A percentile compares a stretch with the other conserved stretches of the same genome.
Conservation (phyloP, 2,329 filamentous ascomycete genomes). For the Gaeumannomyces sp. region DNA sequence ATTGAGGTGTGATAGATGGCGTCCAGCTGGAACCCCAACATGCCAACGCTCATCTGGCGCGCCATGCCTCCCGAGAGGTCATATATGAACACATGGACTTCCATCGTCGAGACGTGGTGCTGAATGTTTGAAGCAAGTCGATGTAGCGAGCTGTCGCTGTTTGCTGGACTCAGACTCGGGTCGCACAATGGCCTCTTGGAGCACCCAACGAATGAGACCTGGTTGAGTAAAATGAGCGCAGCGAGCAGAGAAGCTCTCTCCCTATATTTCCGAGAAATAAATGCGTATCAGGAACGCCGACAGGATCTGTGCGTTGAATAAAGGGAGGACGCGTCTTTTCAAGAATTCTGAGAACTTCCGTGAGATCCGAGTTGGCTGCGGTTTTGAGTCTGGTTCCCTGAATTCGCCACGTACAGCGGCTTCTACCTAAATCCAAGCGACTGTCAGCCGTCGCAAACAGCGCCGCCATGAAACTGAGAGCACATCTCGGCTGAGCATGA, state of each 20-base stretch:
- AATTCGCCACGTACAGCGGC: slow-evolving; percentile 1
- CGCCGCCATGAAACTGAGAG: no score
- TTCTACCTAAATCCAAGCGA: not conserved
- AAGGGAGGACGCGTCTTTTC: no score
- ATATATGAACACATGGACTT: slow-evolving; percentile 72
- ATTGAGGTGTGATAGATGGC: slow-evolving; percentile 94
- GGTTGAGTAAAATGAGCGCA: not conserved
- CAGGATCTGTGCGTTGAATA: no score
- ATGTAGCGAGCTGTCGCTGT: not conserved
- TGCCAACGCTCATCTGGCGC: slow-evolving; percentile 45
- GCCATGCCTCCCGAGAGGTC: slow-evolving; percentile 64
- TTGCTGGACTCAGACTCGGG: no score
- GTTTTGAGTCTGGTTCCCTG: not conserved
- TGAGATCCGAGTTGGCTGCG: not conserved
- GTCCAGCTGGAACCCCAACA: slow-evolving; percentile 63
- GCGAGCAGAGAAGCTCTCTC: not conserved
- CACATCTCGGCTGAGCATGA: not conserved
- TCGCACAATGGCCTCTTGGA: not conserved
- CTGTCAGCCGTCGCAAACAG: not conserved
- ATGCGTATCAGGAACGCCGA: no score
- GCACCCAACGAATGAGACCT: not conserved
- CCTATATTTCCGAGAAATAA: no score
- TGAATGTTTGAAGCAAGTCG: not conserved
- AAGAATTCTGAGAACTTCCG: no score
- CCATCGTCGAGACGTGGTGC: slow-evolving; percentile 43